These are phyloP conservation scores for Pelargonium myrrhifolium DNA, from an alignment of 441 rosid genomes.

Conservation along the genomic window DNA sequence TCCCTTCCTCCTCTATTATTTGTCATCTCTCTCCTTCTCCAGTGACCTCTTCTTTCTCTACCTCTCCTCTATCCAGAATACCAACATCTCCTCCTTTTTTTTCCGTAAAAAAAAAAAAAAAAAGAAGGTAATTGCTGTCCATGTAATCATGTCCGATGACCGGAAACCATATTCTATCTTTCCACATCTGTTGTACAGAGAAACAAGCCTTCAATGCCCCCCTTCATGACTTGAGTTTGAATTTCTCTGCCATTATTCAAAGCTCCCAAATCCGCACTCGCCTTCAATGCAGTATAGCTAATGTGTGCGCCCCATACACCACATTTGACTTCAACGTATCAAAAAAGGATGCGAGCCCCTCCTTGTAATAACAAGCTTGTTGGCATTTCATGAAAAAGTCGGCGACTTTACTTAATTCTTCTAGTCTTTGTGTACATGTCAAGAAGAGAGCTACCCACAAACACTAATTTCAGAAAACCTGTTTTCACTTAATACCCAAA, in stretches of 20 bases:
- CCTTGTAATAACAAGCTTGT: constrained; percentile 41
- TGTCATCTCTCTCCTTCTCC: too few relatives aligned
- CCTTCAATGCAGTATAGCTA: constrained; percentile 67
- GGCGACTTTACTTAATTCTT: constrained; percentile 36
- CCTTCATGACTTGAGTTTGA: constrained; percentile 54
- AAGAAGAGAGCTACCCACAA: constrained; percentile 60
- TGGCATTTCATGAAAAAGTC: constrained; percentile 64
- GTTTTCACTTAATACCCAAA: constrained; percentile 57
- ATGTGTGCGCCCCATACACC: constrained; percentile 46
- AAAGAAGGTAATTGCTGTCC: constrained; percentile 73
- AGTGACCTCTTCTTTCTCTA: too few relatives aligned
- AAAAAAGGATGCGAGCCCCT: constrained; percentile 54
- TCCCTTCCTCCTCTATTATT: too few relatives aligned
- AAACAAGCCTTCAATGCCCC: constrained; percentile 47
- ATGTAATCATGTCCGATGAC: constrained; percentile 71
- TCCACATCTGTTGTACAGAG: constrained; percentile 79
- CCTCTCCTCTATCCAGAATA: too few relatives aligned
- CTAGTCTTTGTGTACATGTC: constrained; percentile 64
- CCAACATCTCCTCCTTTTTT: too few relatives aligned
- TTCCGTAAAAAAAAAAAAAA: too few relatives aligned
- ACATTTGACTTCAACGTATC: constrained; percentile 51
- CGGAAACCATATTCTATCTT: constrained; percentile 47
- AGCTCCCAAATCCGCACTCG: constrained; percentile 60
- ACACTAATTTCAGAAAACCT: constrained; percentile 51
- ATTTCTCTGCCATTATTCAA: constrained; percentile 64